Percentiles rank a stretch among this genome's conserved stretches.
Evolutionary conservation across 345 rosid species (phyloP).

Genomic region (Bretschneidera sinensis): DNA sequence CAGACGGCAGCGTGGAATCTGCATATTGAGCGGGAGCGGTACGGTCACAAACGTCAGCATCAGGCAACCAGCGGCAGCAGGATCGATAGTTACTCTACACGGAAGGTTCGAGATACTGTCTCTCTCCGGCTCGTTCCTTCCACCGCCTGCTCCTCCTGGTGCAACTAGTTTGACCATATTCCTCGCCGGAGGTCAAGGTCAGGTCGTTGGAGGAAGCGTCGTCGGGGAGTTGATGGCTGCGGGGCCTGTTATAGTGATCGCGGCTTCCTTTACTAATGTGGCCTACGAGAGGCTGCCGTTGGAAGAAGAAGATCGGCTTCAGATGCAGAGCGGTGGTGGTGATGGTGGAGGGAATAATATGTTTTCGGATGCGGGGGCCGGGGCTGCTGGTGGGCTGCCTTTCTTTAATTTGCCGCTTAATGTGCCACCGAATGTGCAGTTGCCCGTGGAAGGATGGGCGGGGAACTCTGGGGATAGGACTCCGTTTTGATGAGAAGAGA

Average conservation of each 20-base stretch:
- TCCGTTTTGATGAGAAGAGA: constrained; percentile 44
- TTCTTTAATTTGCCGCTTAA: constrained; percentile 81
- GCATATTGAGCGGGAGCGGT: constrained; percentile 82
- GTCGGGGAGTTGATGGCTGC: constrained; percentile 92
- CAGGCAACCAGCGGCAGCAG: constrained; percentile 82
- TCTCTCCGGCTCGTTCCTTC: constrained; percentile 82
- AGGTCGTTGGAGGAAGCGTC: constrained; percentile 91
- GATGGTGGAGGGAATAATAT: constrained; percentile 34
- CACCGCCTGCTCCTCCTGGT: constrained; percentile 95
- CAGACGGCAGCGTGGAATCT: constrained; percentile 86
- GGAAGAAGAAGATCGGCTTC: constrained; percentile 79
- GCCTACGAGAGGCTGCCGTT: constrained; percentile 91
- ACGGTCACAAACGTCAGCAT: constrained; percentile 88
- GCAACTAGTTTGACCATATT: constrained; percentile 87
- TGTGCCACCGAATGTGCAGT: constrained; percentile 62
- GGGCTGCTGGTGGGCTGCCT: constrained; percentile 63
- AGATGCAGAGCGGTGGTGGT: constrained; percentile 48
- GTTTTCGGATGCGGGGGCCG: constrained; percentile 40
- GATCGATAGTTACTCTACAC: constrained; percentile 69
- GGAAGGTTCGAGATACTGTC: constrained; percentile 95
- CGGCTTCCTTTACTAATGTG: constrained; percentile 87
- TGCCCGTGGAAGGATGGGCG: constrained; percentile 80
- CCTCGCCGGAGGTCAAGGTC: constrained; percentile 87
- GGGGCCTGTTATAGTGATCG: constrained; percentile 90
- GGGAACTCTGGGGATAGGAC: constrained; percentile 63